Evolutionary conservation across 495 filamentous ascomycete species (phyloP).

Genomic region (Tricharina praecox): DNA sequence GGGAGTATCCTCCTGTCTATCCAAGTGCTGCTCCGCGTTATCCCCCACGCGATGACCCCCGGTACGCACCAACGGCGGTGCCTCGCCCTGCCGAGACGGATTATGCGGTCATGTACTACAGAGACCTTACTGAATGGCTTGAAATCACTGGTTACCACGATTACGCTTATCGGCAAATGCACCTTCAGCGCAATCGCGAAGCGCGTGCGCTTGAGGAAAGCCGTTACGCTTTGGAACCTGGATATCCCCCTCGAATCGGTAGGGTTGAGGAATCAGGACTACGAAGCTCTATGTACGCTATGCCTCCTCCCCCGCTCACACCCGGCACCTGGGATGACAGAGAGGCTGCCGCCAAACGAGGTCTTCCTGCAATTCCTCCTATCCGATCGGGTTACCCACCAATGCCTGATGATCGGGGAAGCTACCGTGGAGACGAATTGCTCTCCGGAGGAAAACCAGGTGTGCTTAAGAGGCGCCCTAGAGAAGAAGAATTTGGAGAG

Average conservation of each 20-base stretch:
- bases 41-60: constrained; percentile 23
- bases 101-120: constrained; percentile 27
- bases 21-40: constrained; percentile 15
- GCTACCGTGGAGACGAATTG: background rate
- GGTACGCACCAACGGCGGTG: constrained; percentile 13
- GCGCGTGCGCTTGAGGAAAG: constrained; percentile 31
- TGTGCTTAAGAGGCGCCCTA: constrained; percentile 22
- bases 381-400: constrained; percentile 11
- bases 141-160: constrained; percentile 44
- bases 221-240: constrained; percentile 2
- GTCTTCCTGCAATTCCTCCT: constrained; percentile 13
- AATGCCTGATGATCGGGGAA: background rate
- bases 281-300: constrained; percentile 23
- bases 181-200: constrained; percentile 32
- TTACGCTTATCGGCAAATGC: constrained; percentile 31
- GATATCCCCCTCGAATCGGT: background rate
- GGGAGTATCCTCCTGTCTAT: constrained; percentile 4
- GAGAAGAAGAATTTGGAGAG: constrained; percentile 22
- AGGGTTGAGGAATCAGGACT: constrained; percentile 7
- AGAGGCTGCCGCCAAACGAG: constrained; percentile 14
- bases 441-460: constrained; percentile 8
- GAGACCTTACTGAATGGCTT: constrained; percentile 44
- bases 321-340: constrained; percentile 22
- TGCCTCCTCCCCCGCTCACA: constrained; percentile 15
- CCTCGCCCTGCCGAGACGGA: constrained; percentile 22